Conservation (phyloP, 345 rosid species). For the Zanthoxylum bungeanum region DNA sequence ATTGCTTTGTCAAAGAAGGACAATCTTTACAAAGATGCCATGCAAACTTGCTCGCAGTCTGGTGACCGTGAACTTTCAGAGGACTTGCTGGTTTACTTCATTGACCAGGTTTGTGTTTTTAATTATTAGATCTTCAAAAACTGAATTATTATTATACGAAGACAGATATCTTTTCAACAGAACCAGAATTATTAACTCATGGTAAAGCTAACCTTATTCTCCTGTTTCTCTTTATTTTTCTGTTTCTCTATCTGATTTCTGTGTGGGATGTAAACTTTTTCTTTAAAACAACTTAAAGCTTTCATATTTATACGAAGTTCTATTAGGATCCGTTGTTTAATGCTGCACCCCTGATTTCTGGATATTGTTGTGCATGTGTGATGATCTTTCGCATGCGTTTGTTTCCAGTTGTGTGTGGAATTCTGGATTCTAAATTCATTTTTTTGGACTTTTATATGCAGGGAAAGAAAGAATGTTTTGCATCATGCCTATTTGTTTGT, state of each 20-base stretch:
- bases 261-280: neutral
- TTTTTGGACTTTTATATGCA: conserved; percentile 16
- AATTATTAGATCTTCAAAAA: too few relatives aligned
- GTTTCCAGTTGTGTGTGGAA: too few relatives aligned
- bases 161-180: neutral
- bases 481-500: conserved; percentile 90
- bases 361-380: neutral
- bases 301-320: neutral
- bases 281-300: neutral
- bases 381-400: too few relatives aligned
- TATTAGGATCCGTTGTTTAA: neutral
- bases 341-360: neutral
- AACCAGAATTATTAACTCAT: too few relatives aligned
- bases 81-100: conserved; percentile 90
- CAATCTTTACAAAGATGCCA: conserved; percentile 88
- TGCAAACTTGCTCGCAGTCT: conserved; percentile 98
- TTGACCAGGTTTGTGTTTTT: conserved; percentile 51
- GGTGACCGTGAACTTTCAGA: conserved; percentile 97
- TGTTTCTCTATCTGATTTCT: neutral
- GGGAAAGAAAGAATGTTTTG: conserved; percentile 94
- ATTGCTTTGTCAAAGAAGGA: conserved; percentile 96
- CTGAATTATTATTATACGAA: too few relatives aligned
- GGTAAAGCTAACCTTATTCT: neutral
- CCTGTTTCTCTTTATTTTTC: neutral
- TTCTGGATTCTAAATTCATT: too few relatives aligned